Conservation (phyloP, 495 filamentous ascomycete species). For the Podospora pseudocomata region DNA sequence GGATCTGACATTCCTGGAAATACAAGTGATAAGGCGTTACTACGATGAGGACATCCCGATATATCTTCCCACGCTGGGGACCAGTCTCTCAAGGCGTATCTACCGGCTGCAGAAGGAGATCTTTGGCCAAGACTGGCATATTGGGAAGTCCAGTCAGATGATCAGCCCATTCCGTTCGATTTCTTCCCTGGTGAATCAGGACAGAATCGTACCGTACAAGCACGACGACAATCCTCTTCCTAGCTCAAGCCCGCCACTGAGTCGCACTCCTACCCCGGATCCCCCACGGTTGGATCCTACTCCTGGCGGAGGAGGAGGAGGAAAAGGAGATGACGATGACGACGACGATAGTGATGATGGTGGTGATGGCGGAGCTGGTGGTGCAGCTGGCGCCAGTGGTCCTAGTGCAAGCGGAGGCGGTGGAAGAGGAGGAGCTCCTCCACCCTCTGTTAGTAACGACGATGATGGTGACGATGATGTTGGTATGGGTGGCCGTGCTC, state of each 20-base stretch:
- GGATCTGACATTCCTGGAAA: neutral
- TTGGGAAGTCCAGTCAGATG: neutral
- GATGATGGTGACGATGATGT: no score
- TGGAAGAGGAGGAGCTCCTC: no score
- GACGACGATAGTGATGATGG: neutral
- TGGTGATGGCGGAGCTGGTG: no score
- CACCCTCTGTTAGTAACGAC: no score
- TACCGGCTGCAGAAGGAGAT: neutral
- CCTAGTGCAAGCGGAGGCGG: no score
- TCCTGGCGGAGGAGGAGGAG: neutral
- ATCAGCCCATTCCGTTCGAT: neutral
- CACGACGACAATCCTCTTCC: neutral
- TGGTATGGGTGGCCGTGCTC: no score
- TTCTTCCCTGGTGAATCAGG: neutral
- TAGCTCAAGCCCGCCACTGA: neutral
- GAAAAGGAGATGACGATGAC: neutral
- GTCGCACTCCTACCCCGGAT: neutral
- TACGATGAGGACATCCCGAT: neutral
- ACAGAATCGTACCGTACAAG: neutral
- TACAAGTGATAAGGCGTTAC: neutral
- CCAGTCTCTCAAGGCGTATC: neutral
- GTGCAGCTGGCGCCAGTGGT: no score
- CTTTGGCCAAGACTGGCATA: neutral
- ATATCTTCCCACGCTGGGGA: neutral
- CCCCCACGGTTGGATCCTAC: neutral